Evolutionary conservation across 2,329 filamentous ascomycete species (phyloP).

Genomic region (Byssothecium circinans): DNA sequence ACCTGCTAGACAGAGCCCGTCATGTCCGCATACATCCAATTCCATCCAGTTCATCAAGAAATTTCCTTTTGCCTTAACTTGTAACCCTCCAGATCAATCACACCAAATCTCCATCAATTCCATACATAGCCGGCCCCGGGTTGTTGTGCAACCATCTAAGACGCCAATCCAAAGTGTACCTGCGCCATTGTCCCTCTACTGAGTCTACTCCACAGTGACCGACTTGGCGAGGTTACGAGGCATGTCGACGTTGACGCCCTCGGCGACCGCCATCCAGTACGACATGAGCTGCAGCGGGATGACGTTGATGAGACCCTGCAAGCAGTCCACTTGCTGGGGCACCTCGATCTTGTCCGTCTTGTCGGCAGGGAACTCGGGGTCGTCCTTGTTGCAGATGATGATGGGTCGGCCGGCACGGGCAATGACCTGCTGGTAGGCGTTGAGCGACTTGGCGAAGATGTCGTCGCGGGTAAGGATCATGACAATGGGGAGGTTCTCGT

Average conservation of each 20-base stretch:
- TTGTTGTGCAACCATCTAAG: conserved; percentile 20
- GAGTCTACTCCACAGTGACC: conserved; percentile 92
- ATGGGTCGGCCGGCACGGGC: conserved; percentile 95
- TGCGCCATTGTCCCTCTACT: conserved; percentile 61
- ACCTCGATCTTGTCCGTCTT: conserved; percentile 98
- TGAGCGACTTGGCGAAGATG: conserved; percentile 98
- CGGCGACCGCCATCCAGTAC: conserved; percentile 96
- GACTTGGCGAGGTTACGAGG: conserved; percentile 98
- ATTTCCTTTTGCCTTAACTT: neutral
- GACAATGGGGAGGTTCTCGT: conserved; percentile 98
- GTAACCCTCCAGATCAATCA: conserved; percentile 5
- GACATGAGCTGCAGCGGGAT: conserved; percentile 96
- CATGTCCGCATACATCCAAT: conserved; percentile 10
- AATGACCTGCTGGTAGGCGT: conserved; percentile 99
- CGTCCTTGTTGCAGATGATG: conserved; percentile 92
- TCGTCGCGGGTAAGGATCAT: conserved; percentile 98
- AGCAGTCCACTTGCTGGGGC: conserved; percentile 88
- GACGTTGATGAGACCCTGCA: conserved; percentile 97
- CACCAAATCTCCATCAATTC: conserved; percentile 21
- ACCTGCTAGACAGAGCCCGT: conserved; percentile 12
- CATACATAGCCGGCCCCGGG: conserved; percentile 25
- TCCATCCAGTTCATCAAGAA: neutral
- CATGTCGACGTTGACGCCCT: conserved; percentile 97
- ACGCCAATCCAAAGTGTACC: conserved; percentile 23
- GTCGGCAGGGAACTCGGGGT: conserved; percentile 83